Evolutionary conservation across 2,329 filamentous ascomycete genomes (phyloP), one percentile per base, ranked within the genome.

Genomic region (Xylariomycetidae sp.): DNA sequence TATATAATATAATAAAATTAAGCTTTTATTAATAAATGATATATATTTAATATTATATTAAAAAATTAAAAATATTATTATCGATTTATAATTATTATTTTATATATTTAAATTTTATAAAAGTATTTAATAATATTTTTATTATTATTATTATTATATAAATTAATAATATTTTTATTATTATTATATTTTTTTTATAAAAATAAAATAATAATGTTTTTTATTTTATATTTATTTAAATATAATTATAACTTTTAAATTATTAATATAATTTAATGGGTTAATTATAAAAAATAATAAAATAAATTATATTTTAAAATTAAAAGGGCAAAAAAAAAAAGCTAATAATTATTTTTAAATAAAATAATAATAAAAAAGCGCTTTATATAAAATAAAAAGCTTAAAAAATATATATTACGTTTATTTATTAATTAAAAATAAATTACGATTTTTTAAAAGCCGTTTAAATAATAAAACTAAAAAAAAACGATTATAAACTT

Each of bases 381-480:
- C 16, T 17, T 12, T 28, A 30, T 18, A 18, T 30, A 17, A 15
- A 30, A 30, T 30, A 30, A 18, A 14, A 13, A 6, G 27, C 16
- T 30, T 8, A 14, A 10, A 30, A 18, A 15, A 17, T 18, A 17
- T 30, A 30, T 18, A 16, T 30, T 10, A 14, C 16, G n/a, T 11
- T 9, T 30, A 30, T 30, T 13, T 30, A 30, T 30, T 30, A 30
- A 30, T n/a, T 30, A 30, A 19, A 17, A 30, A 14, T 12, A 5
- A 18, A 12, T 16, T 30, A 4, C 19, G 19, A 30, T 13, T 30
- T 30, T 17, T 15, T 18, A 30, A 18, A 17, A 30, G 22, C 16
- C 13, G 16, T 19, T 12, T 30, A 30, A 30, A 4, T 12, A 19
- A 30, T 17, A 4, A 19, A 30, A 9, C 19, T 30, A n/a, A 30